Evolutionary conservation across 495 filamentous ascomycete species (phyloP), one percentile per base, ranked within the genome.

Genomic region (Daldinia caldariorum): DNA sequence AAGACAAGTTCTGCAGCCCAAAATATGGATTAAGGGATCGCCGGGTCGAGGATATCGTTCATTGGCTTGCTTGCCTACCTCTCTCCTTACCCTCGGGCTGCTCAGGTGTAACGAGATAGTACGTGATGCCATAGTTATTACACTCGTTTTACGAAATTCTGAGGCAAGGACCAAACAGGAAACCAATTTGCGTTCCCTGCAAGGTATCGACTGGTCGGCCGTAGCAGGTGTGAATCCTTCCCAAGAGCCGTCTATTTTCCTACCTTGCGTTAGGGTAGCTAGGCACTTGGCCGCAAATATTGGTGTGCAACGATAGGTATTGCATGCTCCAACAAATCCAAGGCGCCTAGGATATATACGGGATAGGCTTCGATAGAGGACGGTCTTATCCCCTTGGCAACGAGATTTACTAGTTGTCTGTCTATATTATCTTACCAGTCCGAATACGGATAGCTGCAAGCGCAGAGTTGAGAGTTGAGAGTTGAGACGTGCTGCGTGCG

Each of bases 1-100:
- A 72, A 69, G 70, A 72, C 65, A 72, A 34, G 20, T 69, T 71
- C 70, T 72, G 70, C 70, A 72, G 70, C 70, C 70, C 61, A 58
- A 50, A 72, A 67, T 71, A 71, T 71, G 59, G 63, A 64, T 64
- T 64, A 71, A 59, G 57, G 59, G 61, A 54, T 63, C 58, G 20
- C 69, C 63, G 63, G 60, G 55, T 55, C 67, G 69, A 50, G n/a
- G 16, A 53, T 34, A 29, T 29, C 64, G 32, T 43, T 70, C 57
- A 61, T 70, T 70, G 67, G 62, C 41, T 43, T 45, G 62, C 41
- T 43, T 45, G 22, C 37, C 35, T 20, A 22, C 47, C n/a, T 29
- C 38, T 31, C 57, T 10, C 56, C 37, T 9, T 55, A 37, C 49
- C 49, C 56, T 67, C 57, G 45, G 59, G 59, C 63, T 58, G 59